These are phyloP conservation scores for Vaccinium myrtillus DNA, from an alignment of 148 eudicot genomes.

Conservation along the genomic window DNA sequence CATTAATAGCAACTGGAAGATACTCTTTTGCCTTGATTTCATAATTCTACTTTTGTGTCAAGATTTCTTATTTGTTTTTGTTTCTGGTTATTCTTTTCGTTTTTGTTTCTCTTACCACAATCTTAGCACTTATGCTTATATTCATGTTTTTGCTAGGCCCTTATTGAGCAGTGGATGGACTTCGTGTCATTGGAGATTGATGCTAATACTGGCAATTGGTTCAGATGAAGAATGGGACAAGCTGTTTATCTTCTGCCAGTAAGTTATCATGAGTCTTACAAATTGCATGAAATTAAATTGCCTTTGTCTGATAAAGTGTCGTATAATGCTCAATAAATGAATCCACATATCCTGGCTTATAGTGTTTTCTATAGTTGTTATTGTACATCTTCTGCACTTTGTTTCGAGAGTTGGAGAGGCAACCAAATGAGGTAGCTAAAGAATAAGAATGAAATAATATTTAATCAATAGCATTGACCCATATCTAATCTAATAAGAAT, in stretches of 20 bases:
- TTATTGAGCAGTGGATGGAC: constrained; percentile 76
- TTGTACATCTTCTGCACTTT: background rate
- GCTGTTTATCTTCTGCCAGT: constrained; percentile 43
- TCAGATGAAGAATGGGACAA: constrained; percentile 42
- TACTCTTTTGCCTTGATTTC: background rate
- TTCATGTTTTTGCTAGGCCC: too few species aligned
- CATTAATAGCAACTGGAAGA: constrained; percentile 51
- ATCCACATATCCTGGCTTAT: background rate
- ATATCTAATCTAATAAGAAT: too few species aligned
- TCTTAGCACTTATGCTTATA: background rate
- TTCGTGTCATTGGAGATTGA: constrained; percentile 60
- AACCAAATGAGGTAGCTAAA: background rate
- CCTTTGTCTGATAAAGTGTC: background rate
- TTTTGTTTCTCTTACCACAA: background rate
- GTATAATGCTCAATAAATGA: background rate
- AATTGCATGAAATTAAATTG: background rate
- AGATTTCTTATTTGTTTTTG: background rate
- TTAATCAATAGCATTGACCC: background rate
- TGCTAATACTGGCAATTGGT: constrained; percentile 38
- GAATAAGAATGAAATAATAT: background rate
- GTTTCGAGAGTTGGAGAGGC: background rate
- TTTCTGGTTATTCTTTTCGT: background rate
- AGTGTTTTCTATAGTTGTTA: too few species aligned
- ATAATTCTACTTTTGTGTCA: background rate
- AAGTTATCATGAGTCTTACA: constrained; percentile 11